Evolutionary conservation across 495 filamentous ascomycete genomes (phyloP), one percentile per base, ranked within the genome.

Genomic region (Glarea lozoyensis): DNA sequence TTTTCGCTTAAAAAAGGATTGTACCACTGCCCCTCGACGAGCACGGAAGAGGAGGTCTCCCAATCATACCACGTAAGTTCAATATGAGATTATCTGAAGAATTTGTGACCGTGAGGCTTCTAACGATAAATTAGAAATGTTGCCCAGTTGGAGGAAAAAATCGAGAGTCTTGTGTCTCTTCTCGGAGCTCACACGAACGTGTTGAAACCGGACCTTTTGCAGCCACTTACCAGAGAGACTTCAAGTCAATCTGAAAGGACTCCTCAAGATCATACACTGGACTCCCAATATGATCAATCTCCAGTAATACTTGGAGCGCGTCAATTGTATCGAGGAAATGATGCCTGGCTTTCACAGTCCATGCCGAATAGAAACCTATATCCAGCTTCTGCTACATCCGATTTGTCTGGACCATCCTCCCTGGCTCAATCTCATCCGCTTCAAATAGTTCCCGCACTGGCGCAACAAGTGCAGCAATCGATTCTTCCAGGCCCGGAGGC

Each of bases 161-260:
- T 54, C 10, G 42, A 54, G 15, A 50, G 40, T 33, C 46, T 54
- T 11, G 51, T 50, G 10, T 30, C 32, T n/a, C 34, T 54, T n/a
- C 40, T 54, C 9, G 29, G 12, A 3, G 37, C 29, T 0, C 35
- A 41, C 29, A 43, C 19, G 6, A 24, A 17, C 5, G 24, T 15
- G 13, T 2, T 45, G 22, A 45, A 23, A 3, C 12, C 31, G 10
- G 17, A 27, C n/a, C 36, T 32, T 7, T 23, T 19, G 15, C 37
- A 31, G 11, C 45, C 32, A 6, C n/a, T n/a, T n/a, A n/a, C n/a
- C n/a, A n/a, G n/a, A n/a, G n/a, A n/a, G n/a, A 9, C 32, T 5
- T 35, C 32, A 35, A 16, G 6, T 16, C 25, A 29, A n/a, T 7
- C 25, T 7, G 25, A n/a, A 7, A 7, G 25, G 7, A 29, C 25